These are phyloP conservation scores for Collybia sp. DNA, from an alignment of 768 basidiomycete species.

Conservation along the genomic window DNA sequence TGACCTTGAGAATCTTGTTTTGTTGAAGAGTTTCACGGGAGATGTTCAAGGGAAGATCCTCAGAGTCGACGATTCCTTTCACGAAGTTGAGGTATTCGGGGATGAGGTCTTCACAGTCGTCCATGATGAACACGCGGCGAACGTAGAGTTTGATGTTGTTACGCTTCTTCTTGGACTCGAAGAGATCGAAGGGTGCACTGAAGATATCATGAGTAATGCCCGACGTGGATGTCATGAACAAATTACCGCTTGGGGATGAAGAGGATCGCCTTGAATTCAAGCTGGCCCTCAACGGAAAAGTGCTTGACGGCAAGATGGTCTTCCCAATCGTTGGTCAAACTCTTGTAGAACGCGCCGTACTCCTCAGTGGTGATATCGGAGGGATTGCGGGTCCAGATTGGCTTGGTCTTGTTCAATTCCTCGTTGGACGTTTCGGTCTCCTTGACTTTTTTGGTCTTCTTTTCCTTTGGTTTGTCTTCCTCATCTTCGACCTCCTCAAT, in stretches of 20 bases:
- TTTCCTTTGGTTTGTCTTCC: constrained; percentile 79
- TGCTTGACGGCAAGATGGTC: constrained; percentile 99
- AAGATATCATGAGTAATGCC: constrained; percentile 6
- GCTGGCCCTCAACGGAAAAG: constrained; percentile 99
- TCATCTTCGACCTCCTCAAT: constrained; percentile 84
- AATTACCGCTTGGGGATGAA: constrained; percentile 91
- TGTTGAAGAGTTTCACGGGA: constrained; percentile 99
- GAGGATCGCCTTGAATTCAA: constrained; percentile 99
- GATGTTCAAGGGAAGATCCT: constrained; percentile 99
- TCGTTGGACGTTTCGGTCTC: constrained; percentile 84
- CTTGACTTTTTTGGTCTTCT: constrained; percentile 94
- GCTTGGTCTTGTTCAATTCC: constrained; percentile 99
- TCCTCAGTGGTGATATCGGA: constrained; percentile 90
- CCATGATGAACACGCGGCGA: constrained; percentile 99
- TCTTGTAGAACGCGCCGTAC: constrained; percentile 98
- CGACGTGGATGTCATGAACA: neutral
- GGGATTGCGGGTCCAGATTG: constrained; percentile 99
- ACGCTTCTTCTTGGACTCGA: constrained; percentile 99
- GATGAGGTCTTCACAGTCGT: constrained; percentile 98
- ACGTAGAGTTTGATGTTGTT: constrained; percentile 99
- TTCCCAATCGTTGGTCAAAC: constrained; percentile 99
- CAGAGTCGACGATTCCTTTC: constrained; percentile 99
- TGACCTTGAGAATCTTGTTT: constrained; percentile 99
- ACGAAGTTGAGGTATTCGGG: constrained; percentile 99
- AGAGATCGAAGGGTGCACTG: constrained; percentile 98